Conservation (phyloP, 1,284 basidiomycete genomes). For the Ganoderma multipileum region DNA sequence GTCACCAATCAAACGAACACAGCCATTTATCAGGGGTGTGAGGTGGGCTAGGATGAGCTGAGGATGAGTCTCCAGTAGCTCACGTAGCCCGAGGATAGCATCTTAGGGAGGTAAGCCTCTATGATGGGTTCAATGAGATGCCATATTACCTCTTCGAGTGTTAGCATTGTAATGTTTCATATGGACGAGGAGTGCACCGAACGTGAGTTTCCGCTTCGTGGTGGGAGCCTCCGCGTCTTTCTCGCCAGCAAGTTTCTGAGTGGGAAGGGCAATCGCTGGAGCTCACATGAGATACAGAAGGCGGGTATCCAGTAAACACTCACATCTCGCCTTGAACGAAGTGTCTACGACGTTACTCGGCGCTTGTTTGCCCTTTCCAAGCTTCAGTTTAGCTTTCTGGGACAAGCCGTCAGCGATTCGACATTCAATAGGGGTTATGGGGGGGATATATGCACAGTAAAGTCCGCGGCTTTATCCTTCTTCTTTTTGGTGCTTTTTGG, state of each 20-base stretch:
- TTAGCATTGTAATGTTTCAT: conserved; percentile 85
- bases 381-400: conserved; percentile 95
- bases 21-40: conserved; percentile 68
- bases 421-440: no score
- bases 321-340: conserved; percentile 93
- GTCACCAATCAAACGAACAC: conserved; percentile 80
- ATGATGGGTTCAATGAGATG: neutral
- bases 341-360: conserved; percentile 92
- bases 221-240: conserved; percentile 65
- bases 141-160: conserved; percentile 69
- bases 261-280: conserved; percentile 90
- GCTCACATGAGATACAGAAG: conserved; percentile 10
- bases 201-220: conserved; percentile 79
- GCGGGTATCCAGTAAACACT: conserved; percentile 31
- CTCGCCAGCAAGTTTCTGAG: conserved; percentile 74
- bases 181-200: conserved; percentile 82
- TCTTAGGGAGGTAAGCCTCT: conserved; percentile 52
- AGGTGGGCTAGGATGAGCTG: conserved; percentile 64
- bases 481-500: conserved; percentile 88
- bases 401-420: neutral
- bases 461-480: conserved; percentile 90
- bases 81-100: conserved; percentile 82
- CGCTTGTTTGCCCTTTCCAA: conserved; percentile 91
- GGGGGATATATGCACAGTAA: conserved; percentile 59
- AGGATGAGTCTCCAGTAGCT: conserved; percentile 77